Percentiles rank a stretch among this genome's conserved stretches.
These are phyloP conservation scores for Xylaria hypoxylon DNA, from an alignment of 2,329 filamentous ascomycete species.

Conservation along the genomic window DNA sequence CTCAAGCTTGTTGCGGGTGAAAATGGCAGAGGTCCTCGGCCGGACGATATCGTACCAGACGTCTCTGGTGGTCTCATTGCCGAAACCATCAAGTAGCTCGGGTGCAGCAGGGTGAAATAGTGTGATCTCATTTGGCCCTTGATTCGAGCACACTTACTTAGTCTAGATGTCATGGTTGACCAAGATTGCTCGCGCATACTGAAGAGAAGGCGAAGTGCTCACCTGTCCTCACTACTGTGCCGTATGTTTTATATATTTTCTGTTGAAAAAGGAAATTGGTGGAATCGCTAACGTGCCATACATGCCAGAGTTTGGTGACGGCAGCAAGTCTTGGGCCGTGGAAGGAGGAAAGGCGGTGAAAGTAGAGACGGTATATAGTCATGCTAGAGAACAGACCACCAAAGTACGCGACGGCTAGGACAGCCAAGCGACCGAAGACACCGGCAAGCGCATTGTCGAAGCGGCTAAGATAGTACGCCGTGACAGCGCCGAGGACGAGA, in stretches of 20 bases:
- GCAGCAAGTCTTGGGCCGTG: constrained; percentile 51
- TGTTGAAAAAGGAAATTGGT: constrained; percentile 35
- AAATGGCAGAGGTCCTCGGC: constrained; percentile 40
- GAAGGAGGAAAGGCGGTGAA: constrained; percentile 50
- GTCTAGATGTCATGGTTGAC: constrained; percentile 3
- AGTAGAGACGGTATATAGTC: constrained; percentile 50
- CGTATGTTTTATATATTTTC: constrained; percentile 38
- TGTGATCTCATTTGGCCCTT: constrained; percentile 42
- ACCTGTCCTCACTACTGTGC: constrained; percentile 40
- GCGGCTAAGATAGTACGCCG: constrained; percentile 24
- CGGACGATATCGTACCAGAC: constrained; percentile 43
- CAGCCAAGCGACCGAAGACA: constrained; percentile 16
- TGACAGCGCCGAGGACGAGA: constrained; percentile 22
- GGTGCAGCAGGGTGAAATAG: constrained; percentile 36
- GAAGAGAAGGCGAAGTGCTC: neutral
- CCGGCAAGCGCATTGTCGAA: neutral
- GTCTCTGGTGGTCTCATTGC: constrained; percentile 39
- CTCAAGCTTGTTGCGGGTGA: constrained; percentile 37
- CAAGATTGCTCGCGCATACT: neutral
- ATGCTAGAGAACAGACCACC: constrained; percentile 41
- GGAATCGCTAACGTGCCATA: constrained; percentile 40
- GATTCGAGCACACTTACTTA: constrained; percentile 23
- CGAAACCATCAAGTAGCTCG: constrained; percentile 40
- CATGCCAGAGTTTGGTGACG: constrained; percentile 44
- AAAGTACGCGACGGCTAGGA: constrained; percentile 33